Conservation (phyloP, 352 stramenopile species). For the Globisporangium paroecandrum region DNA sequence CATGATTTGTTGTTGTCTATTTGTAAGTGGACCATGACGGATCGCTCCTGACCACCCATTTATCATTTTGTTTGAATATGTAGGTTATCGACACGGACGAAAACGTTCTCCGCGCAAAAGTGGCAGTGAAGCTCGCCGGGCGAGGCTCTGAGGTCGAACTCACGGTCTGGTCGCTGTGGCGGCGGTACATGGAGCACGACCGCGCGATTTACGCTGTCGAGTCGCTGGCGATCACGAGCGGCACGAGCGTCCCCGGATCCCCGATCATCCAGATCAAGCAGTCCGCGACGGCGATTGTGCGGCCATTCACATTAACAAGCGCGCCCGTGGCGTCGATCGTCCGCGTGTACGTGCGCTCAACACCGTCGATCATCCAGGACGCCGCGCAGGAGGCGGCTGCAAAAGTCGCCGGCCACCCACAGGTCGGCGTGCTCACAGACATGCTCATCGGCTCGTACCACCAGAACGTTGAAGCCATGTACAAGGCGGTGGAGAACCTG, state of each 20-base stretch:
- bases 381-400: not conserved
- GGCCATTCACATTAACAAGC: constrained; percentile 9
- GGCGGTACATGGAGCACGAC: constrained; percentile 11
- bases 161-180: constrained; percentile 18
- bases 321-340: constrained; percentile 19
- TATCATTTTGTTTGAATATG: not conserved
- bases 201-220: constrained; percentile 15
- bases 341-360: constrained; percentile 18
- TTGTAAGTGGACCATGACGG: not conserved
- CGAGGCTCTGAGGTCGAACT: constrained; percentile 15
- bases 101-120: constrained; percentile 15
- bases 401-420: constrained; percentile 9
- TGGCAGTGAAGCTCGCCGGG: constrained; percentile 15
- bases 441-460: constrained; percentile 20
- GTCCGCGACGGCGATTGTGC: constrained; percentile 13
- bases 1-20: not conserved
- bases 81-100: constrained; percentile 16
- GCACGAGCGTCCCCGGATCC: not conserved
- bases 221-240: constrained; percentile 17
- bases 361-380: constrained; percentile 20
- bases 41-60: not conserved
- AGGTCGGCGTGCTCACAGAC: constrained; percentile 21
- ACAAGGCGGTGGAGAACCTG: constrained; percentile 22
- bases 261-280: constrained; percentile 21
- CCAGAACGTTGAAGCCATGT: constrained; percentile 22